Evolutionary conservation across 345 rosid genomes (phyloP).

Genomic region (Angophora floribunda): DNA sequence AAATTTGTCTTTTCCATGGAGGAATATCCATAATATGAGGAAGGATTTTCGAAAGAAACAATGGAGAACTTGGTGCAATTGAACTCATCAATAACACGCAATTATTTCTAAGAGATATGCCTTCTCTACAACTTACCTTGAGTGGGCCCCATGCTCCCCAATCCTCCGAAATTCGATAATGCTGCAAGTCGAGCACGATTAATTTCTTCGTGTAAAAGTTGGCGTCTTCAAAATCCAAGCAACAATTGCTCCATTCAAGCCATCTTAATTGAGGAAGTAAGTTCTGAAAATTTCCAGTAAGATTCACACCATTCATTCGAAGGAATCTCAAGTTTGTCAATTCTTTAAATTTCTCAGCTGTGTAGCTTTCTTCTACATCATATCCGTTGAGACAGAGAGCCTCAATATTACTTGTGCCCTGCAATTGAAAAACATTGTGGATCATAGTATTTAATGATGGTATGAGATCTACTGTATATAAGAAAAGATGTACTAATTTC

Average conservation of each 20-base stretch:
- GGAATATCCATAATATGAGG: background rate
- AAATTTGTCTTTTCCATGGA: background rate
- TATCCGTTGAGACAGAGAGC: background rate
- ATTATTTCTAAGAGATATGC: background rate
- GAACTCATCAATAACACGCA: background rate
- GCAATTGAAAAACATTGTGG: background rate
- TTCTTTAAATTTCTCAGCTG: background rate
- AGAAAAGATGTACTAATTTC: no score
- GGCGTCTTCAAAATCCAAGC: fast-evolving
- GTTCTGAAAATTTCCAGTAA: background rate
- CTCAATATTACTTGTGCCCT: background rate
- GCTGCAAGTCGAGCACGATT: background rate
- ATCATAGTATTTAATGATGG: background rate
- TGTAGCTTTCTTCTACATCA: background rate
- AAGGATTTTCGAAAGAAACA: background rate
- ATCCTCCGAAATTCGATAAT: background rate
- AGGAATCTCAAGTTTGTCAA: background rate
- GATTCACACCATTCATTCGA: background rate
- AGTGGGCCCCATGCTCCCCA: background rate
- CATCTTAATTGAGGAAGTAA: background rate
- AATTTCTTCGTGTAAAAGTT: background rate
- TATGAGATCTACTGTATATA: no score
- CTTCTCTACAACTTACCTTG: background rate
- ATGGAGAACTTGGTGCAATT: no score
- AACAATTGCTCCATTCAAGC: background rate